Percentiles rank a stretch among this genome's conserved stretches.
Conservation (phyloP, 2,329 filamentous ascomycete species). For the Ophiosphaerella korrae region DNA sequence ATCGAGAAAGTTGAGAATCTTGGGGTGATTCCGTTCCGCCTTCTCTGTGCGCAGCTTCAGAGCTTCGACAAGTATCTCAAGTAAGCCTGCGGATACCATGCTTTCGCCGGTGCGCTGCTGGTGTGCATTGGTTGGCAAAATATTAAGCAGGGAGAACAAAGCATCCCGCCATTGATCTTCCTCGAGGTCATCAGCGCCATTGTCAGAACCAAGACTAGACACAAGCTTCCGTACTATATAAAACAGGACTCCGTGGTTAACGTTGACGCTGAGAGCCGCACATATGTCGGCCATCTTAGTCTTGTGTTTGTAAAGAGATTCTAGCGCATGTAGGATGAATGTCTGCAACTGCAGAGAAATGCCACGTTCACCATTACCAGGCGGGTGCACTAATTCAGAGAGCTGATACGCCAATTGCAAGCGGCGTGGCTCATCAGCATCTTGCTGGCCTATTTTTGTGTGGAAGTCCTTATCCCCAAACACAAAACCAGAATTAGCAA, state of each 20-base stretch:
- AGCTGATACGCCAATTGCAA: conserved; percentile 92
- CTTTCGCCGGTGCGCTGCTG: conserved; percentile 77
- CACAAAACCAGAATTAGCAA: conserved; percentile 90
- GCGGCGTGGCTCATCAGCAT: conserved; percentile 85
- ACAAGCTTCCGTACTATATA: conserved; percentile 92
- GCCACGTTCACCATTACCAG: conserved; percentile 68
- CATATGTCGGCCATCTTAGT: conserved; percentile 80
- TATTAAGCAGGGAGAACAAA: conserved; percentile 84
- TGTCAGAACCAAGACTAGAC: conserved; percentile 69
- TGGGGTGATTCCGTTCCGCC: conserved; percentile 82
- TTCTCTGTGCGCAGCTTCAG: conserved; percentile 80
- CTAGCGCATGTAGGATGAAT: conserved; percentile 78
- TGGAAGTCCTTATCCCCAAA: conserved; percentile 82
- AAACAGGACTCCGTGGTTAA: conserved; percentile 93
- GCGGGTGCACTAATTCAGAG: conserved; percentile 86
- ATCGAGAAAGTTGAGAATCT: conserved; percentile 85
- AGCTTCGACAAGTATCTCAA: conserved; percentile 88
- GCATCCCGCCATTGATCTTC: conserved; percentile 92
- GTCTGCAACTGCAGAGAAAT: conserved; percentile 81
- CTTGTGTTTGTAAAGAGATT: conserved; percentile 82
- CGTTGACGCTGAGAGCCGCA: conserved; percentile 89
- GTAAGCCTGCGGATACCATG: conserved; percentile 85
- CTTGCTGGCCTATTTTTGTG: conserved; percentile 83
- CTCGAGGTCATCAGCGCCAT: conserved; percentile 58
- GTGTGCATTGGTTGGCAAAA: conserved; percentile 66